Evolutionary conservation across 345 rosid genomes (phyloP).

Genomic region (Citrus medica): DNA sequence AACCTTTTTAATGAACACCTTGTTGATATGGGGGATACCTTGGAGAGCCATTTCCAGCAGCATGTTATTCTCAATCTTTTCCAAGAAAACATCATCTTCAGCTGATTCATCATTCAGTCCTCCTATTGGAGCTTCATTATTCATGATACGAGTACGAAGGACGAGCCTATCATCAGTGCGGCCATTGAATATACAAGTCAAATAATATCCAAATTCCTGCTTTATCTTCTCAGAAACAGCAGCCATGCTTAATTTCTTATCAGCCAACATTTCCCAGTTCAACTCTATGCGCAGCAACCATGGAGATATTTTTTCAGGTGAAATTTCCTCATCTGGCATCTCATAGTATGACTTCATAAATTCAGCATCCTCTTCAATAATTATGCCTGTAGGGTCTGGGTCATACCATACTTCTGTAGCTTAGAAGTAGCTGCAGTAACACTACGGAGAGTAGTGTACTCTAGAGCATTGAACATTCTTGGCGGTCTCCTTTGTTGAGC

Average conservation of each 20-base stretch:
- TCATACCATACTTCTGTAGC: slow-evolving; percentile 99
- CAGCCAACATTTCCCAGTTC: slow-evolving; percentile 99
- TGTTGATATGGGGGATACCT: slow-evolving; percentile 93
- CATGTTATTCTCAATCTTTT: slow-evolving; percentile 97
- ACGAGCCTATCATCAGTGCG: too few relatives aligned
- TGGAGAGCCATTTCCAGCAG: slow-evolving; percentile 97
- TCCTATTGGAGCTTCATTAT: slow-evolving; percentile 77
- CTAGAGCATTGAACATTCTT: slow-evolving; percentile 93
- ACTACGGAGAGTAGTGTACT: slow-evolving; percentile 92
- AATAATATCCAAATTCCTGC: slow-evolving; percentile 82
- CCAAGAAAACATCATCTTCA: slow-evolving; percentile 95
- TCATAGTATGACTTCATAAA: slow-evolving; percentile 95
- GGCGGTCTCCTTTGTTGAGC: slow-evolving; percentile 83
- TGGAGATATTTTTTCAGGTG: slow-evolving; percentile 91
- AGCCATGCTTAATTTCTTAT: slow-evolving; percentile 95
- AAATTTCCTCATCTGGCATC: slow-evolving; percentile 97
- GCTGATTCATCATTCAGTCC: slow-evolving; percentile 50
- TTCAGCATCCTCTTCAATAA: slow-evolving; percentile 85
- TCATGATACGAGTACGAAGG: slow-evolving; percentile 83
- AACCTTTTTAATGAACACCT: slow-evolving; percentile 83
- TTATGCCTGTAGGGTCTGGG: slow-evolving; percentile 89
- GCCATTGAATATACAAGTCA: slow-evolving; percentile 78
- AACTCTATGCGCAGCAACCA: slow-evolving; percentile 96
- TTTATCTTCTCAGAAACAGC: slow-evolving; percentile 96
- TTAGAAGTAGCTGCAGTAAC: slow-evolving; percentile 45